phyloP scores from a whole-genome alignment of 345 rosid genomes.

The Mangifera indica region DNA sequence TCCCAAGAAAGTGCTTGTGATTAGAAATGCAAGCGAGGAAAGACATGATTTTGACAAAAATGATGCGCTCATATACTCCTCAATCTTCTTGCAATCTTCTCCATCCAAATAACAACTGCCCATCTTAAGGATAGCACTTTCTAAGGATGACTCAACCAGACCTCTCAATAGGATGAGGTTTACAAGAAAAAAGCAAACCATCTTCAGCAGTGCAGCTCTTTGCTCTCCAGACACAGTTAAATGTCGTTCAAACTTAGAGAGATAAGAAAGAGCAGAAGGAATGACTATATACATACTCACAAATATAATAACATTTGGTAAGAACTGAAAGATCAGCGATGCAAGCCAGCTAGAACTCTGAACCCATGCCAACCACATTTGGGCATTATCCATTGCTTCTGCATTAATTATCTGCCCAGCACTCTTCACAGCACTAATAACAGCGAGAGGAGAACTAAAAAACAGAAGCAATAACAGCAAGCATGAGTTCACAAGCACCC shows the following conservation, averaged over 20 bases:
- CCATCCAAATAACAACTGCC: constrained; percentile 95
- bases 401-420: constrained; percentile 88
- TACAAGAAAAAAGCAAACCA: constrained; percentile 98
- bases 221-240: constrained; percentile 89
- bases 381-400: constrained; percentile 91
- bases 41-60: constrained; percentile 89
- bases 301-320: constrained; percentile 88
- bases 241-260: constrained; percentile 91
- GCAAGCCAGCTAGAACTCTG: constrained; percentile 95
- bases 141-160: constrained; percentile 86
- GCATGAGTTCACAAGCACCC: constrained; percentile 82
- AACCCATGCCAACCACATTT: constrained; percentile 88
- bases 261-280: constrained; percentile 87
- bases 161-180: constrained; percentile 86
- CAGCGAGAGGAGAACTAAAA: constrained; percentile 92
- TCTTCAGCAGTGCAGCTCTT: constrained; percentile 89
- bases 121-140: constrained; percentile 79
- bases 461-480: constrained; percentile 77
- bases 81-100: constrained; percentile 95
- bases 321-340: constrained; percentile 80
- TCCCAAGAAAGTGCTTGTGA: constrained; percentile 89
- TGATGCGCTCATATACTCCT: constrained; percentile 93
- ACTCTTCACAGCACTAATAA: constrained; percentile 74
- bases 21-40: constrained; percentile 90
- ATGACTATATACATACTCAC: constrained; percentile 92